phyloP scores from a whole-genome alignment of 768 basidiomycete species.

The Leucocoprinus leucothites region DNA sequence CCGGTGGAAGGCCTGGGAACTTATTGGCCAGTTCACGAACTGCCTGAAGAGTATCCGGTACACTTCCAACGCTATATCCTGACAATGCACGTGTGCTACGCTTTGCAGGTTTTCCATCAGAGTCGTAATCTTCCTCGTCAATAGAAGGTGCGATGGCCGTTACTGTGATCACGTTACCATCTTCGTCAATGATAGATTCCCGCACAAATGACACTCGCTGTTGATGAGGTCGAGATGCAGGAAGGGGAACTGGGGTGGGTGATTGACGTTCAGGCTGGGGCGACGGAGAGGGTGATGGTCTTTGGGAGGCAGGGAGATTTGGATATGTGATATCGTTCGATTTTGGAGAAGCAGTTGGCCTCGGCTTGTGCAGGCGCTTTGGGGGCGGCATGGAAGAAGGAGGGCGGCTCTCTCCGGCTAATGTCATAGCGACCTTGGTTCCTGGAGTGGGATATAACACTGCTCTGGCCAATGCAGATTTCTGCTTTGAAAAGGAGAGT shows the following conservation, averaged over 20 bases:
- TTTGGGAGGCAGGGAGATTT: not conserved
- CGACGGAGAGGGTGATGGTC: not conserved
- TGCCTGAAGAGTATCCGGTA: conserved; percentile 38
- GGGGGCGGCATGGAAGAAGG: not conserved
- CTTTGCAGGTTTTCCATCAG: not conserved
- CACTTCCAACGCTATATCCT: conserved; percentile 28
- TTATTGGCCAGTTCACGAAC: conserved; percentile 49
- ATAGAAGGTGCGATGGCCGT: conserved; percentile 2
- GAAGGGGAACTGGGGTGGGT: not conserved
- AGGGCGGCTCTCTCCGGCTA: not conserved
- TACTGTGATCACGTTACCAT: conserved; percentile 7
- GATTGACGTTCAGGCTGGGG: not conserved
- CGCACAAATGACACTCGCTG: not conserved
- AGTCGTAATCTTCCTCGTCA: not conserved
- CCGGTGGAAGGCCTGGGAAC: conserved; percentile 43
- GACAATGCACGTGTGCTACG: conserved; percentile 16
- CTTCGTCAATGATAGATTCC: conserved; percentile 1
- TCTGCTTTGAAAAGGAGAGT: conserved; percentile 1
- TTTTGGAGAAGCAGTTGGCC: not conserved
- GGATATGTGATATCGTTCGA: not conserved
- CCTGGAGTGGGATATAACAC: conserved; percentile 3
- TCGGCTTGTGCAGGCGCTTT: not conserved
- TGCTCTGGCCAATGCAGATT: conserved; percentile 4
- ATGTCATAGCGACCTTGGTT: not conserved
- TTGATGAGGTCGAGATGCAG: not conserved